These are phyloP conservation scores for Malassezia nana DNA, from an alignment of 1,284 basidiomycete species.

Conservation along the genomic window DNA sequence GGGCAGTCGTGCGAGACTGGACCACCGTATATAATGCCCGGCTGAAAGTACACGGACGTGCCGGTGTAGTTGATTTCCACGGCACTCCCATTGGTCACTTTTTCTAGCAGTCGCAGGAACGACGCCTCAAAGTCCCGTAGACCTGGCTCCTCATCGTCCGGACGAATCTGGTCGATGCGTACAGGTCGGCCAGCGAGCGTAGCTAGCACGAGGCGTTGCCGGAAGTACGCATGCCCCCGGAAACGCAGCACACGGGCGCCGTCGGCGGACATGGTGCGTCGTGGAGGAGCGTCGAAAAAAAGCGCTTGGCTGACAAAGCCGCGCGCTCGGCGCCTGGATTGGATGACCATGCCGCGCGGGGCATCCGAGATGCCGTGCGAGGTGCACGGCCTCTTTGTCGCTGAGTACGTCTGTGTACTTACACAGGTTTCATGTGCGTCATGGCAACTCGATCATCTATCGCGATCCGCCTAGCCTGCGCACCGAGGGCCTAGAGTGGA, in stretches of 20 bases:
- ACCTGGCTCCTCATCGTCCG: constrained; percentile 87
- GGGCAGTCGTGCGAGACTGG: constrained; percentile 75
- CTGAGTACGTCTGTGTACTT: constrained; percentile 3
- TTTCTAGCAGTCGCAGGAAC: constrained; percentile 76
- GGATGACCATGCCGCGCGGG: background rate
- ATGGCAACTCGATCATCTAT: constrained; percentile 13
- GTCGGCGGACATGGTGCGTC: constrained; percentile 7
- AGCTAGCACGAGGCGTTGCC: constrained; percentile 75
- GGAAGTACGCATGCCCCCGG: constrained; percentile 71
- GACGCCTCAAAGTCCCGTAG: constrained; percentile 89
- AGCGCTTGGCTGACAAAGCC: constrained; percentile 6
- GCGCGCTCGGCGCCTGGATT: background rate
- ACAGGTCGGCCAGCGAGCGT: constrained; percentile 78
- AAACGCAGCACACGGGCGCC: constrained; percentile 50
- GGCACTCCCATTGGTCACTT: constrained; percentile 82
- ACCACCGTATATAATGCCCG: constrained; percentile 82
- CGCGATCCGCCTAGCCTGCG: constrained; percentile 4
- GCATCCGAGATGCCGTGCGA: background rate
- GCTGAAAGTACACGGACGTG: constrained; percentile 61
- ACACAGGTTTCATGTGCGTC: constrained; percentile 11
- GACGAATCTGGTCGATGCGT: constrained; percentile 76
- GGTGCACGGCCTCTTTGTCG: constrained; percentile 14
- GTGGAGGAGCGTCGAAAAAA: constrained; percentile 7
- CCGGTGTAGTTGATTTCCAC: constrained; percentile 90
- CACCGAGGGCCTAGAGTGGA: constrained; percentile 13